A percentile compares a stretch with the other conserved stretches of the same genome.
These are phyloP conservation scores for Ustilago tritici DNA, from an alignment of 1,284 basidiomycete species.

Conservation along the genomic window DNA sequence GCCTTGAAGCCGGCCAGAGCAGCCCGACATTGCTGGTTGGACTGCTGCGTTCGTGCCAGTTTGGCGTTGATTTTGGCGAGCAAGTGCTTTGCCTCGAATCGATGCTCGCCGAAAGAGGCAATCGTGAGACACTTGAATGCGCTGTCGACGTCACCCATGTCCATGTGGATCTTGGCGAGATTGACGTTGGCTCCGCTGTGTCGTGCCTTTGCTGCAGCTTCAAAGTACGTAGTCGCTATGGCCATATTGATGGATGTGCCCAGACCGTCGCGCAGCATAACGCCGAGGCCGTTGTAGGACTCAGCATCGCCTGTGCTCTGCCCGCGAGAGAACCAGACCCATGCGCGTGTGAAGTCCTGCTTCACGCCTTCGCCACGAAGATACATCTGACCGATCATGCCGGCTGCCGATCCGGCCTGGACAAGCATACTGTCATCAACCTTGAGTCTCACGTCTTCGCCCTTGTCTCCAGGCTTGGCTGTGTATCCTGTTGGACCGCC, in stretches of 20 bases:
- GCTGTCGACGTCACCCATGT: slow-evolving; percentile 43
- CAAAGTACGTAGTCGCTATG: slow-evolving; percentile 79
- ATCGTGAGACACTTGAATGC: slow-evolving; percentile 49
- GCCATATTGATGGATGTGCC: slow-evolving; percentile 72
- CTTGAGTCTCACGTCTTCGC: slow-evolving; percentile 53
- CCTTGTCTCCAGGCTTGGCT: slow-evolving; percentile 47
- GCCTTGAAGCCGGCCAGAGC: slow-evolving; percentile 58
- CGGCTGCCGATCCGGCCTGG: slow-evolving; percentile 57
- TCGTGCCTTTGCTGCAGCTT: slow-evolving; percentile 77
- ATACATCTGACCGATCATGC: slow-evolving; percentile 85
- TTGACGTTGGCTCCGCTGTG: slow-evolving; percentile 88
- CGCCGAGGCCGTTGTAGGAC: slow-evolving; percentile 87
- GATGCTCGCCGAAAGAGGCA: slow-evolving; percentile 39
- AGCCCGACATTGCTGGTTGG: slow-evolving; percentile 39
- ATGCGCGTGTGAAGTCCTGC: slow-evolving; percentile 81
- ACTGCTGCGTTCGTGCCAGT: slow-evolving; percentile 37
- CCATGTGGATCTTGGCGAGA: slow-evolving; percentile 80
- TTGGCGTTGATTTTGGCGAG: slow-evolving; percentile 54
- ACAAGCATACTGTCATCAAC: slow-evolving; percentile 41
- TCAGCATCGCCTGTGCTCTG: slow-evolving; percentile 79
- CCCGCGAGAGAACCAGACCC: slow-evolving; percentile 93
- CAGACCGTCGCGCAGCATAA: slow-evolving; percentile 90
- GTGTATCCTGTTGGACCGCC: slow-evolving; percentile 50
- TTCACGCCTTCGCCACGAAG: slow-evolving; percentile 91
- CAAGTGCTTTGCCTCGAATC: slow-evolving; percentile 58